Base-by-base conservation (phyloP, 306 rosid species). In the Begonia fuchsioides region DNA sequence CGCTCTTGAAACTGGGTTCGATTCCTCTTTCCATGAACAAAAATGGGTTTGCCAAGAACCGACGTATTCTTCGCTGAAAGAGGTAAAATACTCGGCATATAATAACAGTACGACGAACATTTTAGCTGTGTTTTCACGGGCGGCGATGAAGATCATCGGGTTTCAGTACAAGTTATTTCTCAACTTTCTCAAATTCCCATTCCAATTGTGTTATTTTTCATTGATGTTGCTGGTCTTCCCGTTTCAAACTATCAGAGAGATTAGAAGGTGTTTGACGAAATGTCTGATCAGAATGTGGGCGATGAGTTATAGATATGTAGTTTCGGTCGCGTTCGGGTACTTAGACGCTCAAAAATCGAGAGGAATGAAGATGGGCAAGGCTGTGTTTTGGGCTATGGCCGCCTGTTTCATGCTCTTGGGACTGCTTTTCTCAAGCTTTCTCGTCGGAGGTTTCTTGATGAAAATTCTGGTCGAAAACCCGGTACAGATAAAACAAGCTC, bases 181-280 rank as follows among this genome's bases (percentile, higher is more conserved):
- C 10, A 50, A 17, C n/a, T 19, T 59, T 16, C 19, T 54, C 53
- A 60, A 51, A 9, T 53, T 49, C 45, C 72, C 72, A 18, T 18
- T 66, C 15, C 39, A 57, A 57, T 49, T 55, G 2, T 48, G 49
- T 15, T 49, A 59, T 59, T 35, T 59, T 19, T 15, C 17, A 14
- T 49, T 59, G 44, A 66, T 50, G 72, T 38, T 49, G 49, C 43
- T 59, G 7, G 11, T 66, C 7, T 54, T 61, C 16, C 66, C 72
- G 5, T 16, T 59, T 18, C 66, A 15, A 59, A 66, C 52, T 13
- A 3, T 50, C 15, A 17, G 50, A 8, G 20, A 12, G 18, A 16
- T 58, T 15, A 53, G 16, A 59, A 32, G 46, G 15, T 65, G 59
- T 47, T 40, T 53, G 11, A 46, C 53, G 53, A 59, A 44, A 49